These are phyloP conservation scores for Chlamydomonas sphaeroides DNA, from an alignment of 139 green algal species.

Conservation along the genomic window DNA sequence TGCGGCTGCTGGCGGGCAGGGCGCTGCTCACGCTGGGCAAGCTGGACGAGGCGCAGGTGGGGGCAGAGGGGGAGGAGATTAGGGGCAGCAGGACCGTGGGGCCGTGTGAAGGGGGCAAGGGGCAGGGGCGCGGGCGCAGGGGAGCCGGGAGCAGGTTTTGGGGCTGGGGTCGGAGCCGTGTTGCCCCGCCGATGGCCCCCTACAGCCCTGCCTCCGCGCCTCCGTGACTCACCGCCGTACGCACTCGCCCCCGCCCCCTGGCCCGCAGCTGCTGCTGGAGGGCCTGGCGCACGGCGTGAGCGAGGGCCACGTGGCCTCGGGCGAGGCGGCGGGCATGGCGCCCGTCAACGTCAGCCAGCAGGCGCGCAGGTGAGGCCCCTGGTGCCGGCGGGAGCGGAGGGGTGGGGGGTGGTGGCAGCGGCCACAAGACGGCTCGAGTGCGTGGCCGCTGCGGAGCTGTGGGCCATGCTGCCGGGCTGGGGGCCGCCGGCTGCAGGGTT, in stretches of 20 bases:
- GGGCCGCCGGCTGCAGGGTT: neutral
- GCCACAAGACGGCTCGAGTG: too few species aligned
- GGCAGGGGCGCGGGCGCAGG: too few species aligned
- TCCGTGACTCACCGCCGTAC: too few species aligned
- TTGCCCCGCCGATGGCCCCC: too few species aligned
- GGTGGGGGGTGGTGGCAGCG: too few species aligned
- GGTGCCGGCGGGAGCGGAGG: neutral
- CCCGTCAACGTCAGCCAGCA: conserved; percentile 79
- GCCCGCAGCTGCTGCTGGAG: conserved; percentile 37
- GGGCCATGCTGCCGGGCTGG: too few species aligned
- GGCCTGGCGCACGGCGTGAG: conserved; percentile 65
- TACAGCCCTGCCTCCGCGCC: neutral
- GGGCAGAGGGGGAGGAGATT: too few species aligned
- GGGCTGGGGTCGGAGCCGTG: too few species aligned
- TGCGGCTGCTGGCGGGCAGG: conserved; percentile 49
- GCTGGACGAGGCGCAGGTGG: conserved; percentile 51
- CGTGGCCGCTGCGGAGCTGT: too few species aligned
- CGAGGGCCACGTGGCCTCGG: conserved; percentile 78
- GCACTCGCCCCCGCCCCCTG: neutral
- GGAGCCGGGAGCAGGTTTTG: too few species aligned
- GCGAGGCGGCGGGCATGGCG: conserved; percentile 69
- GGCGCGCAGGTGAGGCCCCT: conserved; percentile 48
- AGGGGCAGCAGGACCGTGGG: too few species aligned
- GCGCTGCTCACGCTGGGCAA: conserved; percentile 53
- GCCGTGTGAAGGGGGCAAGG: too few species aligned